Conservation (phyloP, 495 filamentous ascomycete genomes). For the Staphylotrichum tortipilum region DNA sequence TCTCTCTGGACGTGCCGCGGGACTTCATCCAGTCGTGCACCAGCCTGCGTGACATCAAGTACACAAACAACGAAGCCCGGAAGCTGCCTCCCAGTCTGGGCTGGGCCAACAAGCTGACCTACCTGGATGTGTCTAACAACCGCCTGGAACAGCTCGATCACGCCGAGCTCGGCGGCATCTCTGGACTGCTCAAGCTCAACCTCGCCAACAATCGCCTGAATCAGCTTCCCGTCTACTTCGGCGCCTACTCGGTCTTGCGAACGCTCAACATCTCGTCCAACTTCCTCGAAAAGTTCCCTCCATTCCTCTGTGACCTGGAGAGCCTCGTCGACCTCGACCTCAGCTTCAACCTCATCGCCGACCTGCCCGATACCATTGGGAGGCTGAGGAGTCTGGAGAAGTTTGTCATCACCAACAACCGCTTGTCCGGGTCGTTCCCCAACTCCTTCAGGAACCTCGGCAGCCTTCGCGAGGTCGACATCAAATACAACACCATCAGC, state of each 20-base stretch:
- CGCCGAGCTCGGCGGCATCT: slow-evolving; percentile 54
- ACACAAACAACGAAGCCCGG: slow-evolving; percentile 81
- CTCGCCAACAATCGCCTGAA: slow-evolving; percentile 86
- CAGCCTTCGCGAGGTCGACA: slow-evolving; percentile 84
- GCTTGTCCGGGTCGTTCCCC: slow-evolving; percentile 63
- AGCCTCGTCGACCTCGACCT: slow-evolving; percentile 89
- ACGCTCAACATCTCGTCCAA: slow-evolving; percentile 90
- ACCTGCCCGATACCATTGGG: slow-evolving; percentile 67
- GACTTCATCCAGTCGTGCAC: slow-evolving; percentile 94
- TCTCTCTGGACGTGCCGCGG: slow-evolving; percentile 84
- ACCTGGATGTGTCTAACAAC: slow-evolving; percentile 93
- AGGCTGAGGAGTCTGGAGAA: slow-evolving; percentile 70
- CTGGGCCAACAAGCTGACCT: slow-evolving; percentile 70
- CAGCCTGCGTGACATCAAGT: slow-evolving; percentile 90
- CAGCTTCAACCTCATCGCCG: slow-evolving; percentile 86
- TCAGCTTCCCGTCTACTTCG: slow-evolving; percentile 70
- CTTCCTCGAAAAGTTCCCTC: slow-evolving; percentile 72
- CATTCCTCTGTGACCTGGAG: slow-evolving; percentile 71
- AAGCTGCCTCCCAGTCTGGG: slow-evolving; percentile 78
- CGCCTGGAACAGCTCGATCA: slow-evolving; percentile 77
- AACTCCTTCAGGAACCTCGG: slow-evolving; percentile 57
- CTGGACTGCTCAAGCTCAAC: slow-evolving; percentile 79
- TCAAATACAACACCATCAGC: slow-evolving; percentile 81
- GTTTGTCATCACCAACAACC: slow-evolving; percentile 93
- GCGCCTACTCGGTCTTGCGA: slow-evolving; percentile 62